Conservation (phyloP, 2,329 filamentous ascomycete species). For the Hypoxylon sp. region DNA sequence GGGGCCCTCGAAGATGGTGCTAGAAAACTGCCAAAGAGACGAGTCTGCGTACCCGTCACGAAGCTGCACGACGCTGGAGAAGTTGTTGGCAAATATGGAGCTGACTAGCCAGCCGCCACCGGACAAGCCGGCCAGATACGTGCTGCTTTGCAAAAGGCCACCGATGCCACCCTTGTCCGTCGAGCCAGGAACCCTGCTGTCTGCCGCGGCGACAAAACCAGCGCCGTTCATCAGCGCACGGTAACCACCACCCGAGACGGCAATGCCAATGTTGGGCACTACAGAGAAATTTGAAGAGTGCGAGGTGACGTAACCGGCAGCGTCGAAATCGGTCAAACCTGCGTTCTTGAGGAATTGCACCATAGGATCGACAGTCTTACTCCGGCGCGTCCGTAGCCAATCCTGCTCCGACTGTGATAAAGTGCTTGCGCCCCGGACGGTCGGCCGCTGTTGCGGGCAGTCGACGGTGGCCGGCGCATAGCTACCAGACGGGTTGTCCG, state of each 20-base stretch:
- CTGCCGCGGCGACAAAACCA: conserved; percentile 76
- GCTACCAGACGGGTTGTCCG: conserved; percentile 62
- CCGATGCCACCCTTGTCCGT: conserved; percentile 73
- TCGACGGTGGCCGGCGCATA: conserved; percentile 77
- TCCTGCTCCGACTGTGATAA: conserved; percentile 77
- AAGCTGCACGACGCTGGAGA: conserved; percentile 68
- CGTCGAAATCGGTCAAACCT: conserved; percentile 77
- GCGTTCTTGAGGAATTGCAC: conserved; percentile 77
- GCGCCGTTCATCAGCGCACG: conserved; percentile 78
- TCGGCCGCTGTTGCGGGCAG: conserved; percentile 78
- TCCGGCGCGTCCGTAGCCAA: conserved; percentile 80
- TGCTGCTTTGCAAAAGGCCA: conserved; percentile 75
- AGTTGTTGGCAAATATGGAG: conserved; percentile 81
- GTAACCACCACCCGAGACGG: conserved; percentile 79
- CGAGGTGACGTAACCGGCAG: conserved; percentile 72
- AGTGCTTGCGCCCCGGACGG: conserved; percentile 70
- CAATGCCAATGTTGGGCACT: conserved; percentile 68
- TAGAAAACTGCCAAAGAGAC: conserved; percentile 54
- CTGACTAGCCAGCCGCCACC: conserved; percentile 83
- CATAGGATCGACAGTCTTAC: conserved; percentile 81
- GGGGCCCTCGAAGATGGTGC: conserved; percentile 54
- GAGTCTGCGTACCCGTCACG: conserved; percentile 50
- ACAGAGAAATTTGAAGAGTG: conserved; percentile 73
- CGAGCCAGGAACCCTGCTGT: conserved; percentile 71
- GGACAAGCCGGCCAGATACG: conserved; percentile 79